Base-by-base conservation (phyloP, 2,329 filamentous ascomycete species). In the Beauveria asiatica region DNA sequence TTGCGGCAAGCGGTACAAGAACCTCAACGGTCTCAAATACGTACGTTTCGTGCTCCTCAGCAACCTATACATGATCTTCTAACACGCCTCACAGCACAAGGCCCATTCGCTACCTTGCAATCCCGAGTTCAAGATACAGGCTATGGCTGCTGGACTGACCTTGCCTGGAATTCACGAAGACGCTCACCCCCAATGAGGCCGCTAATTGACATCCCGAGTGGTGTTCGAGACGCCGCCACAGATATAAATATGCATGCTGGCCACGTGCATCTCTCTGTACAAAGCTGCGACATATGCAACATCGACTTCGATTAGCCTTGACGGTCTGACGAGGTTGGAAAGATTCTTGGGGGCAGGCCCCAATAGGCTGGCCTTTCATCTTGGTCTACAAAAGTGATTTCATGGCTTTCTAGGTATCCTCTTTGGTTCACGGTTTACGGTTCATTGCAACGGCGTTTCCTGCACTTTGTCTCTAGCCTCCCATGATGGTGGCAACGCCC, bases 1-100 rank as follows among this genome's bases (percentile, higher is more conserved):
- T 11, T 99, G 94, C 71, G 92, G 93, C 68, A 99, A 99, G 79
- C 89, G 94, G 57, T 99, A 99, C 78, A 99, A 99, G 85, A 99
- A 99, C 71, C 75, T 99, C 63, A 99, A 99, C 74, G 94, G 94
- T 7, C 83, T 99, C 64, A 99, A 99, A 85, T 99, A 99, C 71
- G 84, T 87, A 75, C 75, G 84, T 76, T 33, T 6, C 10, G 13
- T 11, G 21, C 27, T 17, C 25, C 21, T 21, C 13, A 21, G 2
- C 27, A 17, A 11, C 16, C 17, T 17, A n/a, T 61, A 51, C 8
- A 19, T 42, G 10, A 11, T 17, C 8, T 51, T 62, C 74, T 79
- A 66, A 80, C 69, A 62, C 19, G 30, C 13, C 25, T 37, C 63
- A 66, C 62, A 86, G 83, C 84, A 87, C 76, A 90, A 90, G 74